phyloP scores from a whole-genome alignment of 2,329 filamentous ascomycete genomes.

The Ophiostoma tasmaniense region DNA sequence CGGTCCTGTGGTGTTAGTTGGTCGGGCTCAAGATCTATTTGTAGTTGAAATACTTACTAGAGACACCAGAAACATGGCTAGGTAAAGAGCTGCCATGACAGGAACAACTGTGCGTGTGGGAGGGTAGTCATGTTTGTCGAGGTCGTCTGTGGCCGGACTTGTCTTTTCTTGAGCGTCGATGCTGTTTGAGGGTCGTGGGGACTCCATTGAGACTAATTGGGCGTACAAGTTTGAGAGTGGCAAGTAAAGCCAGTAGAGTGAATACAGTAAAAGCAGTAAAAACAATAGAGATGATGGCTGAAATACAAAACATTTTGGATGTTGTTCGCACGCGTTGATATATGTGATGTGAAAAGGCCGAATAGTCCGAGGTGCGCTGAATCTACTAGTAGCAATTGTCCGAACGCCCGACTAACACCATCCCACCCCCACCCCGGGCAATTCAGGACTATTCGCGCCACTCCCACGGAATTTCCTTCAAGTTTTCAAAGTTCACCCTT shows the following conservation, averaged over 20 bases:
- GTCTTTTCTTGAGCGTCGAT: not conserved
- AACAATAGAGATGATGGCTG: not conserved
- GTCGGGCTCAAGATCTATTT: too few species aligned
- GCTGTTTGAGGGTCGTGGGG: not conserved
- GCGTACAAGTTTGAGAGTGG: too few species aligned
- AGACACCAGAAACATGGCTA: not conserved
- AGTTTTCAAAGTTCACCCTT: not conserved
- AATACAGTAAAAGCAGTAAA: too few species aligned
- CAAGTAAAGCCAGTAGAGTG: too few species aligned
- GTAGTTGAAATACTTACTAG: not conserved
- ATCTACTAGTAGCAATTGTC: not conserved
- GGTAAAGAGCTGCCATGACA: not conserved
- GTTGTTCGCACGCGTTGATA: not conserved
- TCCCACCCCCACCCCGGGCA: not conserved
- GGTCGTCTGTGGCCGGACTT: not conserved
- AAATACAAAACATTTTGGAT: not conserved
- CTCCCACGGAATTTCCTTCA: not conserved
- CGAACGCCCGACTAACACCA: not conserved
- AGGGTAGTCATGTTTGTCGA: not conserved
- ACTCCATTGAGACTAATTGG: not conserved
- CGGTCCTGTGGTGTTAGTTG: constrained; percentile 23
- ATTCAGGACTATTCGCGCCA: not conserved
- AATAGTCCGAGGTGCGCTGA: not conserved
- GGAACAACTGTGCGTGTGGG: not conserved
- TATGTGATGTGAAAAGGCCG: not conserved